Evolutionary conservation across 768 basidiomycete genomes (phyloP).

Genomic region (Pleurotus platypus): DNA sequence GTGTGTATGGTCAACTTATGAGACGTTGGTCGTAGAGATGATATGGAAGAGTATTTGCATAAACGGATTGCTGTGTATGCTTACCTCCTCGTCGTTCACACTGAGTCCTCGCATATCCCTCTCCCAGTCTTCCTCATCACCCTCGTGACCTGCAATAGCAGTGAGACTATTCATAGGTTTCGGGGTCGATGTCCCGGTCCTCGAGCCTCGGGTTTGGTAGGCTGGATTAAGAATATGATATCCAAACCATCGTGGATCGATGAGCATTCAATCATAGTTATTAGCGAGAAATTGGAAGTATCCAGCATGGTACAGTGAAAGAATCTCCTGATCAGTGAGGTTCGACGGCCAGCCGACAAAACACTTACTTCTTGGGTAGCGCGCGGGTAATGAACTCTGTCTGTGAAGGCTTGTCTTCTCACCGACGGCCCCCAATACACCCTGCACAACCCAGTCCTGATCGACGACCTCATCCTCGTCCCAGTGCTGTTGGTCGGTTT

Average conservation of each 20-base stretch:
- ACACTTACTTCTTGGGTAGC: slow-evolving; percentile 68
- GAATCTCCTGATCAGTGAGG: slow-evolving; percentile 4
- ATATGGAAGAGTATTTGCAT: slow-evolving; percentile 10
- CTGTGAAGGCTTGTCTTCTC: slow-evolving; percentile 79
- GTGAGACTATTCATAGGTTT: slow-evolving; percentile 79
- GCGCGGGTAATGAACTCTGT: slow-evolving; percentile 78
- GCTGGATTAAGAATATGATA: slow-evolving; percentile 29
- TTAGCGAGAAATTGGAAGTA: slow-evolving; percentile 9
- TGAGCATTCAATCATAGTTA: slow-evolving; percentile 12
- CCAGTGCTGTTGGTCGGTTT: slow-evolving; percentile 53
- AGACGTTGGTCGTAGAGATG: slow-evolving; percentile 12
- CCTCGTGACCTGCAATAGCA: slow-evolving; percentile 83
- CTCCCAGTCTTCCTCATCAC: slow-evolving; percentile 89
- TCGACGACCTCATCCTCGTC: slow-evolving; percentile 77
- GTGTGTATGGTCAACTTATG: slow-evolving; percentile 22
- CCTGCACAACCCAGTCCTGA: slow-evolving; percentile 67
- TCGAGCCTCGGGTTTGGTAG: slow-evolving; percentile 47
- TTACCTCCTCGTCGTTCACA: slow-evolving; percentile 66
- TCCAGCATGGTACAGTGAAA: slow-evolving; percentile 7
- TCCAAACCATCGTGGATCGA: background rate
- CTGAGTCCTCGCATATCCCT: slow-evolving; percentile 52
- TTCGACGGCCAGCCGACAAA: slow-evolving; percentile 1
- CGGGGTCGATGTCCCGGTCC: slow-evolving; percentile 62
- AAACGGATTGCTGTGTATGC: slow-evolving; percentile 12
- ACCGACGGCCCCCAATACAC: slow-evolving; percentile 77